A percentile compares a stretch with the other conserved stretches of the same genome.
Conservation (phyloP, 129 eudicot genomes). For the Glebionis coronaria region DNA sequence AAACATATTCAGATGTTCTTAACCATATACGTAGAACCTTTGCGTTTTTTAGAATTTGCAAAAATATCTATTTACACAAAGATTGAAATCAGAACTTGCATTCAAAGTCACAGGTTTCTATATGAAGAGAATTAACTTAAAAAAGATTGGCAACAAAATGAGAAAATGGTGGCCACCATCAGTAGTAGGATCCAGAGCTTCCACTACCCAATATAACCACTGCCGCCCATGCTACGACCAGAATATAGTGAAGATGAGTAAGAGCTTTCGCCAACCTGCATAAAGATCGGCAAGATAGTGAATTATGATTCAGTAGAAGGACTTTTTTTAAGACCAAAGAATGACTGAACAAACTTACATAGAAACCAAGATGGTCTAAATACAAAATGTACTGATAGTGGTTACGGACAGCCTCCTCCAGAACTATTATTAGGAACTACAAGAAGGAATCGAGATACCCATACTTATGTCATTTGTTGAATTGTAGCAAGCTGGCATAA, state of each 20-base stretch:
- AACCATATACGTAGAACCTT: constrained; percentile 12
- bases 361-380: neutral
- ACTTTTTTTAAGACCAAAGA: neutral
- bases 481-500: no score
- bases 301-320: neutral
- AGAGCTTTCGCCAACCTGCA: no score
- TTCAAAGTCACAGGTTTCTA: constrained; percentile 25
- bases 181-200: constrained; percentile 81
- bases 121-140: neutral
- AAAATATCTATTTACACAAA: constrained; percentile 18
- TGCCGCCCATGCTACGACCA: no score
- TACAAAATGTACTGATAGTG: constrained; percentile 55
- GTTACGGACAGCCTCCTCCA: no score
- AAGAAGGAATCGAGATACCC: no score
- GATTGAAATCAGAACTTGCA: constrained; percentile 26
- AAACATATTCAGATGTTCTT: neutral
- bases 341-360: neutral
- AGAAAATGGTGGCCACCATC: constrained; percentile 37
- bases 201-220: constrained; percentile 85
- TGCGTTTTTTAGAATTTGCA: constrained; percentile 11
- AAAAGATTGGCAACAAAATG: neutral
- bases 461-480: no score
- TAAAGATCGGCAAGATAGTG: neutral
- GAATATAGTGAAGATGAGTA: no score
- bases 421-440: no score